Base-by-base conservation (phyloP, 192 early-diverging fungal genomes). In the Backusella tarrabulga region DNA sequence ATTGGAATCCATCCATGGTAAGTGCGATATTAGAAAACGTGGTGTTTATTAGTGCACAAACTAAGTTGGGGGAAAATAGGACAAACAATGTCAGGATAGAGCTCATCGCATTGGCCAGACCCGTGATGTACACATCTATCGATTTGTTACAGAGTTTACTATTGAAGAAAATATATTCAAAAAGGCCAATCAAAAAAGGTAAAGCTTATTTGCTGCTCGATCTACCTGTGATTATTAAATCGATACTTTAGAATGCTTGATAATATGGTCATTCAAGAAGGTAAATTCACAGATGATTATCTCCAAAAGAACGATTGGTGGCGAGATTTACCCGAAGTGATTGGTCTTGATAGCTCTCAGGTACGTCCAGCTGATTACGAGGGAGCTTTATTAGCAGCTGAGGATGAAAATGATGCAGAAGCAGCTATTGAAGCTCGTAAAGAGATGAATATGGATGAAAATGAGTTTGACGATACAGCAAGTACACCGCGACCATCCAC, bases 191-290 rank as follows among this genome's bases (percentile, higher is more conserved):
- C 90, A 93, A 73, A 94, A 94, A 80, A 84, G 74, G 81, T 83
- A 79, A 67, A 80, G 0, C 11, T 71, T 78, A 7, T 38, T 63
- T 11, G 36, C 34, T 46, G 12, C 34, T 21, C 11, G 54, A 21
- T 26, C n/a, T 36, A 38, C 23, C 23, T n/a, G 2, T 34, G 14
- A 52, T 67, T 26, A n/a, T 8, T 9, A 3, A 60, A 23, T 60
- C 2, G 12, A 0, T 23, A 15, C 44, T 34, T 42, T 73, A 83
- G 91, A 41, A 86, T 90, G 85, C 84, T 96, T 3, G 93, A 94
- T 80, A 87, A 94, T 67, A 81, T 95, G 6, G 91, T 96, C 9
- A 94, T 96, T 56, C 92, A 91, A 76, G 90, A 93, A 69, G 93
- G 92, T 36, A 88, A 85, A 11, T 95, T 96, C 77, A 93, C 90